Base-by-base conservation (phyloP, 2,329 filamentous ascomycete genomes). In the Aspergillus oerlinghausenensis region DNA sequence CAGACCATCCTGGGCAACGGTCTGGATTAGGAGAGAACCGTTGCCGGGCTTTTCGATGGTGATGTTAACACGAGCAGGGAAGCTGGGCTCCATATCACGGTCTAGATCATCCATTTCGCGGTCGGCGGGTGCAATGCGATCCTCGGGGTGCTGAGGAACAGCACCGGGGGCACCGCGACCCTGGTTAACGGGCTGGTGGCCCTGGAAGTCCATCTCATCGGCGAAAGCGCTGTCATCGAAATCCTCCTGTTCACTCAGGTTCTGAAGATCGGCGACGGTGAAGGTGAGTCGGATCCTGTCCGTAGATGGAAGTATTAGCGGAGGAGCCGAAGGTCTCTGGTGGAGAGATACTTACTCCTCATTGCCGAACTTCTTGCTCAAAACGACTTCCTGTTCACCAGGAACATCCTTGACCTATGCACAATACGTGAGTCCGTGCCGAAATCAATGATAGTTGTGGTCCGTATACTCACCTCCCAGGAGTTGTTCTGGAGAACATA, bases 401-500 rank as follows among this genome's bases (percentile, higher is more conserved):
- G 88, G 82, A 32, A 82, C 85, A 75, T 99, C 94, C 69, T 90
- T 81, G 60, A 87, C 73, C 78, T 84, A 58, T 8, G 21, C 47
- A 23, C 19, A 10, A 5, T 26, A 6, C 40, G 29, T 40, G 28
- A 51, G 56, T 19, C 19, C 40, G 43, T 26, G 19, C 42, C 2
- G 21, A 8, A 2, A 53, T 11, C 4, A 28, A 11, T 26, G 8
- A 19, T 43, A 14, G 10, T 21, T 43, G 9, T 21, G 21, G 14
- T 35, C n/a, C 19, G 9, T 21, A 28, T 14, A 50, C 68, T 54
- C 72, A 94, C 82, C 82, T 93, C 82, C 76, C 92, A 99, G 43
- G 88, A 84, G 70, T 88, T 87, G 78, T 90, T 93, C 71, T 93
- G 86, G 50, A 97, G 78, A 78, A 94, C 97, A 72, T 94, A 89